phyloP scores from a whole-genome alignment of 148 eudicot species.

The Selenicereus undatus region DNA sequence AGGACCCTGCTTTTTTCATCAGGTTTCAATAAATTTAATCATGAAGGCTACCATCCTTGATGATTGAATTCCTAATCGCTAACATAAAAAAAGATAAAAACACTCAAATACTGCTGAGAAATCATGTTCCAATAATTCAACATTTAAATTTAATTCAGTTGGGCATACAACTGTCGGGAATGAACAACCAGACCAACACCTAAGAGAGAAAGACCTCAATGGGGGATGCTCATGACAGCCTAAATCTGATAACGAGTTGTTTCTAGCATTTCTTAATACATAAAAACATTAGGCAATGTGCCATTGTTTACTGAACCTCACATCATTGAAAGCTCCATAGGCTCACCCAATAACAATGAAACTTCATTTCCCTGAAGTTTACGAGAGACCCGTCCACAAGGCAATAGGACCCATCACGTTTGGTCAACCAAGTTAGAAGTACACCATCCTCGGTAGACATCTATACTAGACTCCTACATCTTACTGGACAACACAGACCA shows the following conservation, averaged over 20 bases:
- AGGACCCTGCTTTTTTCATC: conserved; percentile 44
- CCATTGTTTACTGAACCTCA: conserved; percentile 43
- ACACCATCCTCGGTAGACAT: not conserved
- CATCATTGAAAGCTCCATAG: conserved; percentile 24
- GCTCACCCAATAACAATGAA: conserved; percentile 56
- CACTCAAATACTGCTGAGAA: no score
- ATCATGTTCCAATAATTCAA: no score
- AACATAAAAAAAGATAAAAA: no score
- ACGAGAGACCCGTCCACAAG: conserved; percentile 39
- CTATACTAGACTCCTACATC: not conserved
- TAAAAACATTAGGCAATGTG: not conserved
- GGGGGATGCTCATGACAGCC: no score
- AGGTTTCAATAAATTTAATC: conserved; percentile 23
- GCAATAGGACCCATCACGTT: conserved; percentile 49
- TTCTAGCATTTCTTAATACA: no score
- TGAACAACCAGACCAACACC: no score
- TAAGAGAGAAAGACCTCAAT: no score
- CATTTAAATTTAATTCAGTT: no score
- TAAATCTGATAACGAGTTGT: no score
- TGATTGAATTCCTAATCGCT: no score
- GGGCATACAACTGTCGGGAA: no score
- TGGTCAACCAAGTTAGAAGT: not conserved
- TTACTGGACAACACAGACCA: not conserved
- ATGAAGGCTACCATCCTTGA: not conserved
- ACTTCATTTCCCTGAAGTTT: conserved; percentile 43